Conservation (phyloP, 768 basidiomycete species). For the Leccinum boreale region DNA sequence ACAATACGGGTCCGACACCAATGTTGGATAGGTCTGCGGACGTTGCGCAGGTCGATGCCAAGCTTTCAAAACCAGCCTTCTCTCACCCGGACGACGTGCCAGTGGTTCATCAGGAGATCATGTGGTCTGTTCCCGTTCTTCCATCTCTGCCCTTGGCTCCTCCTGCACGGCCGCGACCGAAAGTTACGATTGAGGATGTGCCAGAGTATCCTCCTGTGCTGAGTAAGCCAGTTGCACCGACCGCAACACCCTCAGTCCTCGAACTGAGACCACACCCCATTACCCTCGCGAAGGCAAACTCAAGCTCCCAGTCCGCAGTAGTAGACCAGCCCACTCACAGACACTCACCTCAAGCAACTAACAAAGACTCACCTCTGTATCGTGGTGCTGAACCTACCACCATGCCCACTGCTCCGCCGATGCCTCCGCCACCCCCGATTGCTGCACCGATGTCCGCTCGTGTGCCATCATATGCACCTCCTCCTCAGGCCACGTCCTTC, state of each 20-base stretch:
- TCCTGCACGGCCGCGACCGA: slow-evolving; percentile 18
- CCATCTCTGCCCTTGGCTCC: slow-evolving; percentile 10
- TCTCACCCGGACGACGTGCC: slow-evolving; percentile 7
- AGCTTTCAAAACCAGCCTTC: slow-evolving; percentile 1
- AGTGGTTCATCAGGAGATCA: slow-evolving; percentile 11
- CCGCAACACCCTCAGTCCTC: slow-evolving; percentile 4
- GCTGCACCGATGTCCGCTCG: slow-evolving; percentile 11
- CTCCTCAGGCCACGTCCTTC: slow-evolving; percentile 15
- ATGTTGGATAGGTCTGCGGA: neutral
- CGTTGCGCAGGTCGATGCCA: slow-evolving; percentile 4
- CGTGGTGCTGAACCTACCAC: slow-evolving; percentile 10
- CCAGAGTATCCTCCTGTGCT: slow-evolving; percentile 20
- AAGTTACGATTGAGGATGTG: slow-evolving; percentile 29
- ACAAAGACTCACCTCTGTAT: slow-evolving; percentile 15
- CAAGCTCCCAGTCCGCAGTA: slow-evolving; percentile 2
- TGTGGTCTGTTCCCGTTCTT: slow-evolving; percentile 2
- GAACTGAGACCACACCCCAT: slow-evolving; percentile 10
- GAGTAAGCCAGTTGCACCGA: slow-evolving; percentile 8
- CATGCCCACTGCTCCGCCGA: slow-evolving; percentile 7
- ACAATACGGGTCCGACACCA: neutral
- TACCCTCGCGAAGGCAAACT: neutral
- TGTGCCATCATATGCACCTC: slow-evolving; percentile 21
- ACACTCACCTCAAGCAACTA: slow-evolving; percentile 22
- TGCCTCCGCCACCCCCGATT: slow-evolving; percentile 19
- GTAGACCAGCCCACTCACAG: slow-evolving; percentile 11